A percentile compares a stretch with the other conserved stretches of the same genome.
These are phyloP conservation scores for Debaryomyces sp. DNA, from an alignment of 1,139 yeast species.

Conservation along the genomic window DNA sequence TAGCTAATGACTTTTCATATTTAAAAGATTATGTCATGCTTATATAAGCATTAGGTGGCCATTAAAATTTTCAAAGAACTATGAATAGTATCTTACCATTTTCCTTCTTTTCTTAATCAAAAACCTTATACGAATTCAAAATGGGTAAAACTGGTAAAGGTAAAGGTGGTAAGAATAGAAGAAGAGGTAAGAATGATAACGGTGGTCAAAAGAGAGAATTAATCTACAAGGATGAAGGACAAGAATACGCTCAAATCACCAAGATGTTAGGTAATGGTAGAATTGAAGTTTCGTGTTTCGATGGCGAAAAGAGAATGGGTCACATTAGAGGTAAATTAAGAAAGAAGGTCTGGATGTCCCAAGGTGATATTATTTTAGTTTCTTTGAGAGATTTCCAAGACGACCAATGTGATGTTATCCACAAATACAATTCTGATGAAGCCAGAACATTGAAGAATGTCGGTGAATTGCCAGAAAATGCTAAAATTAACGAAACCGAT, in stretches of 20 bases:
- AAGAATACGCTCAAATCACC: conserved; percentile 97
- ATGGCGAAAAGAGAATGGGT: conserved; percentile 90
- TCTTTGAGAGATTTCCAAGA: conserved; percentile 98
- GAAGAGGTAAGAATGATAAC: conserved; percentile 98
- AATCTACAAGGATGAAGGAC: conserved; percentile 91
- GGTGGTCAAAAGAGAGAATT: conserved; percentile 93
- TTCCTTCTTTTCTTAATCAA: conserved; percentile 7
- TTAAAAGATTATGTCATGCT: neutral
- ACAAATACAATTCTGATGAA: conserved; percentile 95
- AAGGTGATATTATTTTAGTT: conserved; percentile 95
- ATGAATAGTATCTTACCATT: neutral
- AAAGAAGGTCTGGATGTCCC: conserved; percentile 99
- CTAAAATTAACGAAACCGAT: conserved; percentile 97
- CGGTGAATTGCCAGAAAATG: conserved; percentile 96
- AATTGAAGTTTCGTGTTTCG: conserved; percentile 93
- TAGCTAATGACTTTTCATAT: neutral
- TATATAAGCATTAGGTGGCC: conserved; percentile 4
- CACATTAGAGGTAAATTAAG: conserved; percentile 99
- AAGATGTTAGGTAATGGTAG: conserved; percentile 99
- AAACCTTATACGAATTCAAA: conserved; percentile 11
- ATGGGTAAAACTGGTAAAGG: conserved; percentile 60
- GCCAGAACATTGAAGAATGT: conserved; percentile 94
- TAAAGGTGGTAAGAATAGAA: conserved; percentile 82
- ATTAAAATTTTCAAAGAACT: conserved; percentile 7
- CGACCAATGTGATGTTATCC: conserved; percentile 96